Conservation (phyloP, 805 yeast species). For the Naumovozyma baii region DNA sequence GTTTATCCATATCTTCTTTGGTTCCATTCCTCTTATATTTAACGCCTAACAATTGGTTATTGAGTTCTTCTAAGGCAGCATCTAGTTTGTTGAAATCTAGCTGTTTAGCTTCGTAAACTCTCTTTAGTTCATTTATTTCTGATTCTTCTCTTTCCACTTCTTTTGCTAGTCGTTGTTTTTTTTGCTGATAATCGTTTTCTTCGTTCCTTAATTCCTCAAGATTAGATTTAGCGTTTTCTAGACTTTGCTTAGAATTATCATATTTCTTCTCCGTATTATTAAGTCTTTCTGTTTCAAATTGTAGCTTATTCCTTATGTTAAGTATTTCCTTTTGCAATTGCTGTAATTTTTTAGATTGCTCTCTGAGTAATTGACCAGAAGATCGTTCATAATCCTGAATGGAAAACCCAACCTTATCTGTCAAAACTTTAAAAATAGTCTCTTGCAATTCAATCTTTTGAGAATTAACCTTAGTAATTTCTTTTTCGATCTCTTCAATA, state of each 20-base stretch:
- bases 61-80: slow-evolving; percentile 37
- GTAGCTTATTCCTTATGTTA: slow-evolving; percentile 48
- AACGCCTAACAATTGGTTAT: slow-evolving; percentile 18
- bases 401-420: slow-evolving; percentile 43
- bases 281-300: slow-evolving; percentile 55
- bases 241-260: slow-evolving; percentile 33
- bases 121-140: slow-evolving; percentile 31
- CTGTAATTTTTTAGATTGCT: slow-evolving; percentile 50
- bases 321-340: slow-evolving; percentile 53
- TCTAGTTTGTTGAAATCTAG: slow-evolving; percentile 36
- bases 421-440: slow-evolving; percentile 44
- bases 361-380: slow-evolving; percentile 50
- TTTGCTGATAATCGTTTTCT: slow-evolving; percentile 25
- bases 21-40: slow-evolving; percentile 31
- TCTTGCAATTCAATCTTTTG: slow-evolving; percentile 34
- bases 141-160: slow-evolving; percentile 33
- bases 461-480: slow-evolving; percentile 22
- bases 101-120: slow-evolving; percentile 25
- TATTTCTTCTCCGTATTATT: slow-evolving; percentile 42
- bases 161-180: slow-evolving; percentile 33
- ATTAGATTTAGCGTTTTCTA: slow-evolving; percentile 30
- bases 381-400: slow-evolving; percentile 62
- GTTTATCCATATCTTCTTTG: slow-evolving; percentile 46
- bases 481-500: slow-evolving; percentile 12
- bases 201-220: slow-evolving; percentile 28